Evolutionary conservation across 2,329 filamentous ascomycete species (phyloP), one percentile per base, ranked within the genome.

Genomic region (Mycosphaerelloides madeirae): DNA sequence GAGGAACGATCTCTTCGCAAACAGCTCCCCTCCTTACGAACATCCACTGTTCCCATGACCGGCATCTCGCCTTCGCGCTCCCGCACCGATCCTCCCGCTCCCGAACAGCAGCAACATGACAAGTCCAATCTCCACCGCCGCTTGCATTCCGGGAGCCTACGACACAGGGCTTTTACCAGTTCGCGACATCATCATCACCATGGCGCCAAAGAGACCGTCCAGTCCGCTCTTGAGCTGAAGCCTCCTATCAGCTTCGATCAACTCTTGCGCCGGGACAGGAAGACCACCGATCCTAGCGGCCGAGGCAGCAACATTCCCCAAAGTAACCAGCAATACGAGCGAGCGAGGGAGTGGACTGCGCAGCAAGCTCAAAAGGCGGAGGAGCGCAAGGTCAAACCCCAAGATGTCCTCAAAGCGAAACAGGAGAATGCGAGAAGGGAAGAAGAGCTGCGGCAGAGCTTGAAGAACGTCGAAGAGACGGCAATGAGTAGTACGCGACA

Each of bases 401-500:
- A 65, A 25, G 67, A 73, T 49, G 61, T 73, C 14, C 55, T 56
- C 31, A 61, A 59, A 39, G 68, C 70, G 38, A 60, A 61, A 19
- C 56, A 52, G 34, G 66, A 56, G 53, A 64, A 63, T 57, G 67
- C 43, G 59, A 67, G 59, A 54, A 62, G 70, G 58, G 61, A 57
- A 57, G 58, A 55, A 37, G 65, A 72, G 40, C 61, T 74, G 7
- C 63, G 65, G 6, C 46, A 56, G 15, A 65, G 67, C 16, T 57
- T 75, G 8, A 65, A 68, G 40, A 54, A 52, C 38, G 71, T 89
- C 9, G 60, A 64, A 42, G 60, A 63, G 75, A 75, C 54, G 68
- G 74, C 25, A 75, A 81, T 61, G 84, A 84, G 16, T 74, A 79
- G 43, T 18, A 85, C 81, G 13, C 74, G 76, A 48, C 77, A 77